phyloP scores from a whole-genome alignment of 1,139 yeast species.

The Yamadazyma diospyri region DNA sequence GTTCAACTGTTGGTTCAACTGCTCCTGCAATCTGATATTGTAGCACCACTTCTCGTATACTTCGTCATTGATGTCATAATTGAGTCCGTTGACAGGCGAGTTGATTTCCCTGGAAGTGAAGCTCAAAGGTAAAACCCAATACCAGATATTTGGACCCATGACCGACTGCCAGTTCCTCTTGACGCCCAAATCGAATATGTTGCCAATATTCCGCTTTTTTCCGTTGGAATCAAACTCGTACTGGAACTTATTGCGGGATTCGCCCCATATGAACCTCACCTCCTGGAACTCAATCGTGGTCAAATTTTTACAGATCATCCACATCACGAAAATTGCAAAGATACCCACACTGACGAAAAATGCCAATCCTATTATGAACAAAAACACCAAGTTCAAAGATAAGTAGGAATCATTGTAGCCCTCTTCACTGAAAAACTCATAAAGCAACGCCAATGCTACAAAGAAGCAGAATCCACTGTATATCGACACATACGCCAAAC shows the following conservation, averaged over 20 bases:
- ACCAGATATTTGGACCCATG: constrained; percentile 64
- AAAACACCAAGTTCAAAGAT: constrained; percentile 57
- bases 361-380: constrained; percentile 58
- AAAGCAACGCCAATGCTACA: constrained; percentile 40
- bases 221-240: constrained; percentile 38
- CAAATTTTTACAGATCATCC: constrained; percentile 55
- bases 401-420: constrained; percentile 36
- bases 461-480: constrained; percentile 42
- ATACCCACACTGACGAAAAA: constrained; percentile 58
- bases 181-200: constrained; percentile 74
- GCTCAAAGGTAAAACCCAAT: constrained; percentile 71
- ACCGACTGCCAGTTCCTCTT: constrained; percentile 58
- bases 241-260: constrained; percentile 26
- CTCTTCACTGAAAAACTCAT: constrained; percentile 47
- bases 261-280: constrained; percentile 44
- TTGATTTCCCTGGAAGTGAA: constrained; percentile 21
- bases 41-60: constrained; percentile 39
- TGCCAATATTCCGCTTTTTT: constrained; percentile 40
- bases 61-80: constrained; percentile 44
- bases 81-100: constrained; percentile 47
- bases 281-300: constrained; percentile 82
- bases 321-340: constrained; percentile 60
- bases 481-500: constrained; percentile 53
- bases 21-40: constrained; percentile 44
- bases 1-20: constrained; percentile 43